These are phyloP conservation scores for Dorcoceras hygrometricum DNA, from an alignment of 257 asterid genomes.

Conservation along the genomic window DNA sequence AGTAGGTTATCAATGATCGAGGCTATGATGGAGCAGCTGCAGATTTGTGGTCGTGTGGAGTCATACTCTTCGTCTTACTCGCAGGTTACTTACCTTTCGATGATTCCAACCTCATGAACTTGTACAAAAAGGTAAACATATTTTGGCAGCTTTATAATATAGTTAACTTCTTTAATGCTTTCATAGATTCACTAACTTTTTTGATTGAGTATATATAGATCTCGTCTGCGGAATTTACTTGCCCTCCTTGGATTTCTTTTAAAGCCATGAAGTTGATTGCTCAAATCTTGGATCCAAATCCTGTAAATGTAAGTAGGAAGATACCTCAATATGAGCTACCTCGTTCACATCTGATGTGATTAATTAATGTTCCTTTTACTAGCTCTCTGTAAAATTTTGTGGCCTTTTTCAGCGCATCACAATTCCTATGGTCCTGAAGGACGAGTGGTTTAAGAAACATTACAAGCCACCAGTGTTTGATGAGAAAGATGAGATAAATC, in stretches of 20 bases:
- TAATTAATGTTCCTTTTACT: not conserved
- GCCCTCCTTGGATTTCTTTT: constrained; percentile 97
- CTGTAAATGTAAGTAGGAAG: constrained; percentile 55
- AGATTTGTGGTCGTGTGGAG: constrained; percentile 97
- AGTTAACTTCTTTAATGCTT: constrained; percentile 7
- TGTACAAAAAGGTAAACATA: constrained; percentile 72
- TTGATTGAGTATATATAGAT: constrained; percentile 43
- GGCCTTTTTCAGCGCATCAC: constrained; percentile 60
- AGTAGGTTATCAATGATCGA: constrained; percentile 73
- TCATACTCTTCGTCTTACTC: constrained; percentile 86
- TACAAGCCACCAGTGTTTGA: constrained; percentile 74
- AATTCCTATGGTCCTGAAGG: constrained; percentile 61
- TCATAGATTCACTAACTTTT: constrained; percentile 22
- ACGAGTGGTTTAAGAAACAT: constrained; percentile 88
- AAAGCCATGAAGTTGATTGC: constrained; percentile 76
- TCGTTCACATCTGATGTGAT: not conserved
- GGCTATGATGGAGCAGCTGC: constrained; percentile 91
- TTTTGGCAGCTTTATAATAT: not conserved
- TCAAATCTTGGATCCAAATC: constrained; percentile 81
- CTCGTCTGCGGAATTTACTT: constrained; percentile 76
- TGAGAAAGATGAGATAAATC: constrained; percentile 67
- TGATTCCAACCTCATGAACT: constrained; percentile 74
- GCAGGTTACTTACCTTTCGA: constrained; percentile 98
- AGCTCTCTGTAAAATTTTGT: not conserved
- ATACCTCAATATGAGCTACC: not conserved